Evolutionary conservation across 192 early-diverging fungal genomes (phyloP), one percentile per base, ranked within the genome.

Genomic region (Neocallimastix lanati): DNA sequence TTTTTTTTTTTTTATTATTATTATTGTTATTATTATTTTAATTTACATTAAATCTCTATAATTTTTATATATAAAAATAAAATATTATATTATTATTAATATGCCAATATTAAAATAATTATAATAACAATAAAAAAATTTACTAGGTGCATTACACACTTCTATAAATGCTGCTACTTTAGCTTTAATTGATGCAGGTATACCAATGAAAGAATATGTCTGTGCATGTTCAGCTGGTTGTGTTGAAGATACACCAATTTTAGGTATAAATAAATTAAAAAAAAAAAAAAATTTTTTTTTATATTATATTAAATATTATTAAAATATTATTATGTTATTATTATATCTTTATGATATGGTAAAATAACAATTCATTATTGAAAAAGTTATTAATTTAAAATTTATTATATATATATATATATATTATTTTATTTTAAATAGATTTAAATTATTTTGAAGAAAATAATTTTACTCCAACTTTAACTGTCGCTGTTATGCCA

Each of bases 401-500:
- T 33, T 6, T 33, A 6, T 6, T 33, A 33, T 33, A 33, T 33
- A 33, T 33, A 33, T 33, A 6, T 33, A 33, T 33, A 33, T 33
- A 33, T 33, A 33, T 33, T 11, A 33, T 33, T 6, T 33, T 33
- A 33, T 33, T 33, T 33, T 33, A 33, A 33, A 87, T 78, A 86
- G 94, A 99, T 84, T 83, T 98, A 29, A 98, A 98, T 78, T 85
- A 91, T 77, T 86, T 92, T 40, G 97, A 99, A 83, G 97, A 97
- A 85, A 89, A 90, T 13, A 87, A 91, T 16, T 94, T 94, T 83
- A 92, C 89, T 12, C 96, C 97, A 6, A 93, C 92, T 33, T 86
- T 99, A 13, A 96, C 97, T 2, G 86, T 99, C 12, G 97, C 93
- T 0, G 82, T 94, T 29, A 82, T 95, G 80, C 94, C 95, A 18